A percentile compares a stretch with the other conserved stretches of the same genome.
Conservation (phyloP, 306 rosid species). For the Vigna radiata region DNA sequence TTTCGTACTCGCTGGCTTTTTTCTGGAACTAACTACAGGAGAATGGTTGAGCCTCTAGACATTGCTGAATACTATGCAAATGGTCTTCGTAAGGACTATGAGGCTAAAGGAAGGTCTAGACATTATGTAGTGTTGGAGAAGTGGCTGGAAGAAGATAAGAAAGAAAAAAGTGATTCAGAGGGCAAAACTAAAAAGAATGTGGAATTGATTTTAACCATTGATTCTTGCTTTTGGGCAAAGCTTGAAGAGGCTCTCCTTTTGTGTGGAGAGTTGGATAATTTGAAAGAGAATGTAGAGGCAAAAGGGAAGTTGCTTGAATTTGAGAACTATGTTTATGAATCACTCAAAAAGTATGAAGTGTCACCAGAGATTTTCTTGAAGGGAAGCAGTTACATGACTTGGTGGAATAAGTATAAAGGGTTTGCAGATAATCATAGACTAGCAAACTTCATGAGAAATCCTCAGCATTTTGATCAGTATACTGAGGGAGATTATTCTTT, state of each 20-base stretch:
- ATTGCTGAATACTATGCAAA: conserved; percentile 60
- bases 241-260: conserved; percentile 70
- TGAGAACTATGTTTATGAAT: conserved; percentile 54
- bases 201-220: conserved; percentile 53
- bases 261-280: conserved; percentile 25
- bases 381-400: conserved; percentile 63
- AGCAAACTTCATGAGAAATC: conserved; percentile 46
- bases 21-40: conserved; percentile 58
- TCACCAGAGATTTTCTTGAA: conserved; percentile 72
- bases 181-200: conserved; percentile 37
- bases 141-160: conserved; percentile 44
- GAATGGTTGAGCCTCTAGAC: conserved; percentile 74
- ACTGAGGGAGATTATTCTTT: conserved; percentile 42
- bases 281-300: conserved; percentile 21
- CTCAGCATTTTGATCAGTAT: conserved; percentile 30
- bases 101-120: conserved; percentile 35
- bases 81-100: conserved; percentile 31
- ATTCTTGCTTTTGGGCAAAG: conserved; percentile 81
- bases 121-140: conserved; percentile 56
- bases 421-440: conserved; percentile 33
- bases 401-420: conserved; percentile 67
- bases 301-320: conserved; percentile 41
- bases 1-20: conserved; percentile 53
- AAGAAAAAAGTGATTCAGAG: not conserved
- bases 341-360: conserved; percentile 51